Evolutionary conservation across 2,329 filamentous ascomycete genomes (phyloP), one percentile per base, ranked within the genome.

Genomic region (Colletotrichum endophyticum): DNA sequence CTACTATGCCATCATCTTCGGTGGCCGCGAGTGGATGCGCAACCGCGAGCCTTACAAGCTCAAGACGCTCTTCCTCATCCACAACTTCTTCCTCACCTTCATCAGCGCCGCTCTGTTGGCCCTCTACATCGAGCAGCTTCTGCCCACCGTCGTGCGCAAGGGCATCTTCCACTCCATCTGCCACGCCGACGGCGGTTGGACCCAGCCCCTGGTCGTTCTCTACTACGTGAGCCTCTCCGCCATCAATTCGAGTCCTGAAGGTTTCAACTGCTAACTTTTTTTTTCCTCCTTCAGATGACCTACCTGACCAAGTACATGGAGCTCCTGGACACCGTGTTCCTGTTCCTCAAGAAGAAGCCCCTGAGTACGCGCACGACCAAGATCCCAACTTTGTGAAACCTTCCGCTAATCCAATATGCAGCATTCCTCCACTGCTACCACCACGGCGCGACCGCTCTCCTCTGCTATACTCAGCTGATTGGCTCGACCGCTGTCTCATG

Each of bases 281-380:
- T 69, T 56, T 30, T 32, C 66, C 59, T 22, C 32, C 59, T 57
- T 22, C 83, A 98, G 96, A 91, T 99, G 84, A 99, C 98, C 90
- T 99, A 99, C 89, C 92, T 98, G 72, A 99, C 96, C 88, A 99
- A 99, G 88, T 99, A 98, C 87, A 92, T 98, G 80, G 96, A 99
- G 88, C 91, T 99, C 80, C 89, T 99, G 81, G 96, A 99, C 87
- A 99, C 96, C 76, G 93, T 96, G 85, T 99, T 99, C 91, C 90
- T 99, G 73, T 97, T 98, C 89, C 92, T 99, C 86, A 99, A 99
- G 94, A 99, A 99, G 94, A 99, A 99, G 94, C 96, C 96, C 71
- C 88, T 98, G 85, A 98, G 92, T 94, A 90, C 79, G 91, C 81
- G 28, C 61, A 30, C 66, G 53, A 63, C 56, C 63, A 15, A 66